Evolutionary conservation across 768 basidiomycete genomes (phyloP).

Genomic region (Serendipita sp.): DNA sequence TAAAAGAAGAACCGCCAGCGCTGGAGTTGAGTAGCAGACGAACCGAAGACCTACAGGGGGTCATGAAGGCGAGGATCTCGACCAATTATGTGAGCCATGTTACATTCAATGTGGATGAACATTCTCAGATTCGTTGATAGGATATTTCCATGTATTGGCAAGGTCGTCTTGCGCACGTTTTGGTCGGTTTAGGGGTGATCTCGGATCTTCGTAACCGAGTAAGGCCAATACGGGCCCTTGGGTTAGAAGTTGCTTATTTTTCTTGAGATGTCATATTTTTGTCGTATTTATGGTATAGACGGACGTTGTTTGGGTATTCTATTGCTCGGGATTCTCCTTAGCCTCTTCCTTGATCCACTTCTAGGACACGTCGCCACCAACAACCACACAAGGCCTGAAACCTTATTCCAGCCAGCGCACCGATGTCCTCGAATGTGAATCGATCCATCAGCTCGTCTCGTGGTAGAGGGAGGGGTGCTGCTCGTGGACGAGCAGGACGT

Average conservation of each 20-base stretch:
- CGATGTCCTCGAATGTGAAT: no score
- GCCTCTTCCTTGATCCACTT: no score
- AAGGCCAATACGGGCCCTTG: slow-evolving; percentile 77
- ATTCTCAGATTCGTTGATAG: slow-evolving; percentile 23
- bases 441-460: no score
- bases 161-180: slow-evolving; percentile 73
- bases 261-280: slow-evolving; percentile 2
- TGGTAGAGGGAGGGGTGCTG: not conserved
- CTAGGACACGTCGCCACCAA: no score
- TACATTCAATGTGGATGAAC: not conserved
- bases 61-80: slow-evolving; percentile 78
- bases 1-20: slow-evolving; percentile 15
- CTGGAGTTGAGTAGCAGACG: not conserved
- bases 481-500: not conserved
- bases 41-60: slow-evolving; percentile 43
- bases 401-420: no score
- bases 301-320: no score
- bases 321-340: no score
- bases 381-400: no score
- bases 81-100: slow-evolving; percentile 59
- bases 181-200: slow-evolving; percentile 81
- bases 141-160: slow-evolving; percentile 89
- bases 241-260: slow-evolving; percentile 88
- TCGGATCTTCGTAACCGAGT: slow-evolving; percentile 73
- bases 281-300: no score